Evolutionary conservation across 768 basidiomycete species (phyloP), one percentile per base, ranked within the genome.

Genomic region (Mycena haematopus): DNA sequence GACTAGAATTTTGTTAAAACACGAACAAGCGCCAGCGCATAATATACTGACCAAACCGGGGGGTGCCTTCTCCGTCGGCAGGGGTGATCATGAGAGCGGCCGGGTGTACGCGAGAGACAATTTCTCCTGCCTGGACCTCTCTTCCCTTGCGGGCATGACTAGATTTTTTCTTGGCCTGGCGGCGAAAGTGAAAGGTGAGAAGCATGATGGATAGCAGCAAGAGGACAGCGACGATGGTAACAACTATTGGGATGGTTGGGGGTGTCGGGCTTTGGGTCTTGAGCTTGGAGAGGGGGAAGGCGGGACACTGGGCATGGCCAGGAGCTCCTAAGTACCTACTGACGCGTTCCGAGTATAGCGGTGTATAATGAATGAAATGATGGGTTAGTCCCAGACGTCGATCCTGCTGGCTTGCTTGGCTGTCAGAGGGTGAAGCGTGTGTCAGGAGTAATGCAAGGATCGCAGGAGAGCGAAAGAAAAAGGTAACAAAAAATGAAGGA

Each of bases 41-140:
- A 51, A 35, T 33, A 75, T 31, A 31, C 79, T 54, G 56, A 83
- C 82, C 72, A 56, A 79, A 82, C 50, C 73, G 72, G 13, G 80
- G 81, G 10, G 68, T 73, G 15, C 65, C 61, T 52, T 74, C 75
- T 50, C 73, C 73, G 6, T 71, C 73, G 35, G 70, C 69, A 14
- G 74, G 72, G 13, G 77, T 78, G 56, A 81, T 77, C 54, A 82
- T 81, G 7, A 75, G 71, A 6, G 77, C 72, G 0, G 81, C 80
- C 31, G 77, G 75, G 62, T 82, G 79, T 13, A 58, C 42, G 19
- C 63, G 66, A 29, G 27, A 69, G 65, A 52, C 69, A 62, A 42
- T 75, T 68, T 44, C 79, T 66, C n/a, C 71, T 58, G 17, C 66
- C 44, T 58, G 71, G 36, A 33, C 63, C 66, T 53, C 56, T 36